Evolutionary conservation across 192 early-diverging fungal species (phyloP).

Genomic region (Podila clonocystis): DNA sequence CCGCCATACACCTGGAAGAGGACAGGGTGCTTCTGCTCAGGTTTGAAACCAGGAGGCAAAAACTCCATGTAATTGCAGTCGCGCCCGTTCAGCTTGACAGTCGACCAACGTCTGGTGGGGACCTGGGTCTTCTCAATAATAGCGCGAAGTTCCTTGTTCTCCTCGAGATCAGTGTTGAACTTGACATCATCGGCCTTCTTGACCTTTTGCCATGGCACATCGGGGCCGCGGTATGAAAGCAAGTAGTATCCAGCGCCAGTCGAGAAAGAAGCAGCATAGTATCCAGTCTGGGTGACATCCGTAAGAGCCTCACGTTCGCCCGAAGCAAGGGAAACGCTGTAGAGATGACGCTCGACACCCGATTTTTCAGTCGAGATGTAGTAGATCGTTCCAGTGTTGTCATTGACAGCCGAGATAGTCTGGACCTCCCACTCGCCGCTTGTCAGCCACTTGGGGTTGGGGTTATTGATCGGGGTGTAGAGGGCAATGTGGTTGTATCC

Average conservation of each 20-base stretch:
- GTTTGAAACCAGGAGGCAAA: slow-evolving; percentile 83
- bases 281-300: slow-evolving; percentile 60
- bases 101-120: slow-evolving; percentile 63
- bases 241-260: slow-evolving; percentile 75
- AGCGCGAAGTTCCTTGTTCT: slow-evolving; percentile 62
- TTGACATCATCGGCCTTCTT: slow-evolving; percentile 60
- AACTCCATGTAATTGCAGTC: slow-evolving; percentile 85
- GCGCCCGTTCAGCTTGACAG: slow-evolving; percentile 47
- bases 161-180: slow-evolving; percentile 65
- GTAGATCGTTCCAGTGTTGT: slow-evolving; percentile 35
- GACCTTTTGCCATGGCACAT: slow-evolving; percentile 80
- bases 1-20: slow-evolving; percentile 91
- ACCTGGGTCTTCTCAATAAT: slow-evolving; percentile 65
- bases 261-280: slow-evolving; percentile 80
- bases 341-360: slow-evolving; percentile 39
- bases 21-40: slow-evolving; percentile 82
- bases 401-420: slow-evolving; percentile 53
- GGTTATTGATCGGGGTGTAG: slow-evolving; percentile 61
- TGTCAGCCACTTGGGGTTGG: slow-evolving; percentile 65
- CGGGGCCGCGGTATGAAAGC: slow-evolving; percentile 85
- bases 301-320: slow-evolving; percentile 40
- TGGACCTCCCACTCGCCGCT: slow-evolving; percentile 80
- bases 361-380: slow-evolving; percentile 40
- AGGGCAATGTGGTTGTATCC: slow-evolving; percentile 78
- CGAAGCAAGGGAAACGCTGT: slow-evolving; percentile 22